Percentiles rank a stretch among this genome's conserved stretches.
Conservation (phyloP, 2,329 filamentous ascomycete genomes). For the Teratosphaeria zuluensis region DNA sequence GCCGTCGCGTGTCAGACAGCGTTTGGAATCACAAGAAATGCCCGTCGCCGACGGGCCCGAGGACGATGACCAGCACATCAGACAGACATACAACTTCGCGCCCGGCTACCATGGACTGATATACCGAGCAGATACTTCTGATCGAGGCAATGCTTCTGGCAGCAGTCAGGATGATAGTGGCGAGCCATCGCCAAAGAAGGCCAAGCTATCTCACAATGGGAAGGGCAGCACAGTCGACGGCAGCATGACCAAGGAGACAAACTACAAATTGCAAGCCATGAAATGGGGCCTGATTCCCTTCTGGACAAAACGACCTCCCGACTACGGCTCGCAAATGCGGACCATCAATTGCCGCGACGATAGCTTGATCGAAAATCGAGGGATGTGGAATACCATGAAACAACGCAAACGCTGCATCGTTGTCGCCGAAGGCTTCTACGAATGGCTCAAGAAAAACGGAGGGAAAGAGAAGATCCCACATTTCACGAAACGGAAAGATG, state of each 20-base stretch:
- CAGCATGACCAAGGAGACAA: slow-evolving; percentile 31
- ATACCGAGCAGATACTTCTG: slow-evolving; percentile 65
- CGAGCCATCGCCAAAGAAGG: slow-evolving; percentile 15
- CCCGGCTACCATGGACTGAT: slow-evolving; percentile 79
- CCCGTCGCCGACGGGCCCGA: slow-evolving; percentile 60
- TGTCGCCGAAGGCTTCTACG: slow-evolving; percentile 85
- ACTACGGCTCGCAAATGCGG: slow-evolving; percentile 67
- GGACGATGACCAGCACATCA: slow-evolving; percentile 63
- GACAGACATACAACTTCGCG: slow-evolving; percentile 85
- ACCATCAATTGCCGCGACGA: slow-evolving; percentile 96
- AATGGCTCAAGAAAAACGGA: slow-evolving; percentile 77
- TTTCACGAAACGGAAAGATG: slow-evolving; percentile 73
- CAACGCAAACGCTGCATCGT: slow-evolving; percentile 79
- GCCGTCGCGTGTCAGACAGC: slow-evolving; percentile 67
- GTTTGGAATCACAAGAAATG: too few relatives aligned
- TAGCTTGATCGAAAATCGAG: slow-evolving; percentile 62
- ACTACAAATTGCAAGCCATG: slow-evolving; percentile 83
- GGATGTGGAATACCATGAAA: slow-evolving; percentile 92
- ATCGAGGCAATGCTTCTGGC: slow-evolving; percentile 25
- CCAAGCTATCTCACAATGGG: slow-evolving; percentile 12
- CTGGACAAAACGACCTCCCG: slow-evolving; percentile 79
- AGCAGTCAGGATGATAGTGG: slow-evolving; percentile 14
- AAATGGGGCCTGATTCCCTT: slow-evolving; percentile 92
- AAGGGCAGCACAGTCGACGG: slow-evolving; percentile 10
- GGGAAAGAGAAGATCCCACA: slow-evolving; percentile 76